Percentiles rank a stretch among this genome's conserved stretches.
phyloP scores from a whole-genome alignment of 129 eudicot genomes.

The Centaurea solstitialis region DNA sequence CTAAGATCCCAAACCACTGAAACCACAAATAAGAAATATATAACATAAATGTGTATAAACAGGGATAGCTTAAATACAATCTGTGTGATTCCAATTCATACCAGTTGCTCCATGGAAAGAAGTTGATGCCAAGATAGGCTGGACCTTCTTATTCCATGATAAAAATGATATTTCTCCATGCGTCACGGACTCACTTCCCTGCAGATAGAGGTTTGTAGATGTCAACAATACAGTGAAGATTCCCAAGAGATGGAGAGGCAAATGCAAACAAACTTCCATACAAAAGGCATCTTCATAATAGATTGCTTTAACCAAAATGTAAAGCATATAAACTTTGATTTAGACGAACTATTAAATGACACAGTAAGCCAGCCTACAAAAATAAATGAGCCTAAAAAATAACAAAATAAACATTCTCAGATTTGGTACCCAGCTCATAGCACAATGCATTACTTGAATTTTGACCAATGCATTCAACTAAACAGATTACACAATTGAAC shows the following conservation, averaged over 20 bases:
- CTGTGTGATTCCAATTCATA: slow-evolving; percentile 17
- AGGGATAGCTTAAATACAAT: slow-evolving; percentile 3
- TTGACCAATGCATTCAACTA: background rate
- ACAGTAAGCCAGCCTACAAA: background rate
- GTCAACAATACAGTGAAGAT: background rate
- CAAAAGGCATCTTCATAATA: background rate
- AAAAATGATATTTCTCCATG: slow-evolving; percentile 89
- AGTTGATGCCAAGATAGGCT: slow-evolving; percentile 81
- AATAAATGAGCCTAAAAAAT: background rate
- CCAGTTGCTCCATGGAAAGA: slow-evolving; percentile 84
- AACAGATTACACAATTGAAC: background rate
- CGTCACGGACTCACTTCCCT: slow-evolving; percentile 85
- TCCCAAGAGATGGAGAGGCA: background rate
- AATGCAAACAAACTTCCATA: background rate
- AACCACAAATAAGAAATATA: slow-evolving; percentile 10
- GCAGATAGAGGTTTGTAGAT: slow-evolving; percentile 15
- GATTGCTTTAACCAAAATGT: background rate
- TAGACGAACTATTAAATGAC: background rate
- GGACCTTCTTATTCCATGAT: slow-evolving; percentile 89
- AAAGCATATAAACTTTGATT: background rate
- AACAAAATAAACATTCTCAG: background rate
- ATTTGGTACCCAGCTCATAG: background rate
- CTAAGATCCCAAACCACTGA: slow-evolving; percentile 91
- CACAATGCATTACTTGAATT: background rate
- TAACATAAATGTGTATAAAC: background rate